Percentiles rank a stretch among this genome's conserved stretches.
These are phyloP conservation scores for Lentinula raphanica DNA, from an alignment of 768 basidiomycete genomes.

Conservation along the genomic window DNA sequence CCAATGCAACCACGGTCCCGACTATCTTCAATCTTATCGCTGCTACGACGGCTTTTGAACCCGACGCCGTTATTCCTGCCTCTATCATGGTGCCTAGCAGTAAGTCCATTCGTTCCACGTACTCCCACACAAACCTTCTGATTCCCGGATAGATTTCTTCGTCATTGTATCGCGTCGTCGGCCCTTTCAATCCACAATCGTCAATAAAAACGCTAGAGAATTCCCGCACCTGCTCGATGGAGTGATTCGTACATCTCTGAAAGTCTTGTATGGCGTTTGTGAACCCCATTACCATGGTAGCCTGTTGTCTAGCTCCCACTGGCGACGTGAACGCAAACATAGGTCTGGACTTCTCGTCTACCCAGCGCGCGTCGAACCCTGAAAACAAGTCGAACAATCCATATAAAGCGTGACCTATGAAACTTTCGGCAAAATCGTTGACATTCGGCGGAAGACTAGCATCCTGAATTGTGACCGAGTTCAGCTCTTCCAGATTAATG, in stretches of 20 bases:
- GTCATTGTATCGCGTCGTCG: too few relatives aligned
- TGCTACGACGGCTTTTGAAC: too few relatives aligned
- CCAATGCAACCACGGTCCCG: too few relatives aligned
- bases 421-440: conserved; percentile 1
- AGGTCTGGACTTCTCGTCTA: neutral
- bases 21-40: too few relatives aligned
- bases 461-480: neutral
- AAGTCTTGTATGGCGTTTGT: conserved; percentile 7
- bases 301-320: conserved; percentile 9
- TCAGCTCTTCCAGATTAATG: neutral
- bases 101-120: too few relatives aligned
- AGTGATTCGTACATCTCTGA: neutral
- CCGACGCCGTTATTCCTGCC: too few relatives aligned
- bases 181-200: conserved; percentile 13
- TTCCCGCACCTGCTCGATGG: neutral
- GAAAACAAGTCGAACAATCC: conserved; percentile 1
- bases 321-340: conserved; percentile 10
- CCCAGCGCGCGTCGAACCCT: neutral
- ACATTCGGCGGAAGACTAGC: neutral
- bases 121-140: too few relatives aligned
- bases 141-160: too few relatives aligned
- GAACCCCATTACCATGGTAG: conserved; percentile 8
- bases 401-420: conserved; percentile 1
- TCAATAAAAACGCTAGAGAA: too few relatives aligned
- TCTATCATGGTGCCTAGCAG: too few relatives aligned